Conservation (phyloP, 805 yeast genomes). For the Hanseniaspora lachancei region DNA sequence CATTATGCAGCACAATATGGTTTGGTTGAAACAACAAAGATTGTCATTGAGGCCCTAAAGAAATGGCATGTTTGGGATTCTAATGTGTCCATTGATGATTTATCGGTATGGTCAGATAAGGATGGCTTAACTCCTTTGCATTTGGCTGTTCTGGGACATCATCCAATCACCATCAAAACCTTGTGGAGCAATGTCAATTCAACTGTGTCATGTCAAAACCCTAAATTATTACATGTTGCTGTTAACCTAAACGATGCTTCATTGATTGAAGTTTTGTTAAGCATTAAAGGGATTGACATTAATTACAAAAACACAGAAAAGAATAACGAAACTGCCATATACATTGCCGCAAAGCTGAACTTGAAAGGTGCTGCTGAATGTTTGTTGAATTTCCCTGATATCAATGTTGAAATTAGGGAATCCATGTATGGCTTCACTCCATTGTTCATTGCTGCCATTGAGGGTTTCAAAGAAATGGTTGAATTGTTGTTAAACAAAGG, state of each 20-base stretch:
- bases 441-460: constrained; percentile 75
- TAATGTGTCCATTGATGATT: constrained; percentile 42
- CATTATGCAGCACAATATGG: constrained; percentile 89
- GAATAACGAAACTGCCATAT: constrained; percentile 60
- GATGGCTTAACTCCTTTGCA: constrained; percentile 75
- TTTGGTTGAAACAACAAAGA: constrained; percentile 44
- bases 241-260: constrained; percentile 46
- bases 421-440: constrained; percentile 88
- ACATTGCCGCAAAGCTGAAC: constrained; percentile 60
- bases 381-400: constrained; percentile 47
- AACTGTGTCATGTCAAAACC: constrained; percentile 33
- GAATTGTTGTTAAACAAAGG: constrained; percentile 39
- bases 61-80: constrained; percentile 49
- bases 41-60: constrained; percentile 42
- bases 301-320: constrained; percentile 47
- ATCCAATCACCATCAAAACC: constrained; percentile 58
- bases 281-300: constrained; percentile 47
- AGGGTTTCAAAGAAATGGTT: constrained; percentile 54
- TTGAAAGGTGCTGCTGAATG: constrained; percentile 38
- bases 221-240: constrained; percentile 48
- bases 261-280: constrained; percentile 41
- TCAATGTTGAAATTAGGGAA: constrained; percentile 60
- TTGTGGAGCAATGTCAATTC: constrained; percentile 37
- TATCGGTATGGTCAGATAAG: constrained; percentile 49
- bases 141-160: constrained; percentile 68